Base-by-base conservation (phyloP, 2,329 filamentous ascomycete genomes). In the Xylariaceae sp. region DNA sequence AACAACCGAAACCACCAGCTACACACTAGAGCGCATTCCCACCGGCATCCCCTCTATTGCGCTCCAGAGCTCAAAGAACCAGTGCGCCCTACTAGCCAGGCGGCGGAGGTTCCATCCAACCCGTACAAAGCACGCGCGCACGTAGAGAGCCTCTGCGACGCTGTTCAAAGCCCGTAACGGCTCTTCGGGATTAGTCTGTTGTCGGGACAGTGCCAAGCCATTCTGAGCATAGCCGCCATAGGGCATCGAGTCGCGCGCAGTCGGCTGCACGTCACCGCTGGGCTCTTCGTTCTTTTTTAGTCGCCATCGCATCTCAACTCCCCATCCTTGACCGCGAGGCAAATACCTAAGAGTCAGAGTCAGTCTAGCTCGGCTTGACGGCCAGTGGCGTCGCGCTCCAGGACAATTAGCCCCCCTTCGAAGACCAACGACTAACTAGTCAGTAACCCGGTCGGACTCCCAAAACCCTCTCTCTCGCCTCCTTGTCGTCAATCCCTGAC, bases 331-430 rank as follows among this genome's bases (percentile, higher is more conserved):
- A 53, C 55, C 42, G 41, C 59, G 50, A 55, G 53, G 55, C 47
- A 59, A 62, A 60, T 51, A 65, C n/a, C n/a, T n/a, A n/a, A n/a
- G n/a, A n/a, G n/a, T n/a, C n/a, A 65, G 63, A 67, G 64, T 64
- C 64, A 65, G 62, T 64, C 59, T 66, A 64, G 61, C 57, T 58
- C 49, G 56, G 55, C 53, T 53, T 48, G 52, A 49, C 44, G 54
- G 53, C 56, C 63, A 62, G 64, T 61, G 65, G 62, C 60, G 55
- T 48, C 47, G 40, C 55, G 43, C 49, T 55, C 21, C 55, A 51
- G 50, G 40, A 55, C 47, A 51, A 57, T 44, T 57, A 47, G 52
- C 21, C 36, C 52, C 47, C 49, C 61, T 62, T 56, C 32, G 32
- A 34, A 46, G 56, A 62, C 57, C 54, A 54, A 60, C 59, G 40